Percentiles rank a stretch among this genome's conserved stretches.
These are phyloP conservation scores for Lentinula sp. DNA, from an alignment of 768 basidiomycete genomes.

Conservation along the genomic window DNA sequence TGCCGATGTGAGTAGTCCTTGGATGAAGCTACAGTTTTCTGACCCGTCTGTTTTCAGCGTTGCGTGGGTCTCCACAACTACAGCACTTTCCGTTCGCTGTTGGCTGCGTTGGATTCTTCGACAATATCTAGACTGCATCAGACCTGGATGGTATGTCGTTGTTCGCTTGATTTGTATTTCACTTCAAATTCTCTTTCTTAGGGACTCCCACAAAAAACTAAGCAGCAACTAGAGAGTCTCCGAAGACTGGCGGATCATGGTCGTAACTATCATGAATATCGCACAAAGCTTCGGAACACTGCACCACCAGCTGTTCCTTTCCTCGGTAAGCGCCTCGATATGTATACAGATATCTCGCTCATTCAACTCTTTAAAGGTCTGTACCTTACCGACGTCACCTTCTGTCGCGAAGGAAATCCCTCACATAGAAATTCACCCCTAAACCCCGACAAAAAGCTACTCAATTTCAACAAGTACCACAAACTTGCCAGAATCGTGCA, in stretches of 20 bases:
- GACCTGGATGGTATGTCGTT: slow-evolving; percentile 82
- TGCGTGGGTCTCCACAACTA: slow-evolving; percentile 83
- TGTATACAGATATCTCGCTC: not conserved
- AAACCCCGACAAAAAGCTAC: slow-evolving; percentile 67
- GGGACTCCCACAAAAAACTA: slow-evolving; percentile 85
- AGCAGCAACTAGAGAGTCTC: slow-evolving; percentile 67
- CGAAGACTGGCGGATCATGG: slow-evolving; percentile 88
- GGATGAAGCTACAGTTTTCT: not conserved
- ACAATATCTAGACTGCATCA: slow-evolving; percentile 88
- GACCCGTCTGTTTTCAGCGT: slow-evolving; percentile 45
- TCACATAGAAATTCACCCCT: slow-evolving; percentile 75
- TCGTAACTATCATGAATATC: slow-evolving; percentile 88
- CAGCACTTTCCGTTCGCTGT: slow-evolving; percentile 86
- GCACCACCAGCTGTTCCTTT: slow-evolving; percentile 92
- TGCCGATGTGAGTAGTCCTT: slow-evolving; percentile 61
- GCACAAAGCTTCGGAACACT: slow-evolving; percentile 80
- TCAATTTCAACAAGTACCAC: slow-evolving; percentile 97
- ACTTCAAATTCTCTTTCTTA: slow-evolving; percentile 21
- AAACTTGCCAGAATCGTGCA: slow-evolving; percentile 83
- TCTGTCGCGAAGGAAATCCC: slow-evolving; percentile 93
- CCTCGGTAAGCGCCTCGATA: slow-evolving; percentile 53
- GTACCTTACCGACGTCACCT: slow-evolving; percentile 89
- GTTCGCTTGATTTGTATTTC: not conserved
- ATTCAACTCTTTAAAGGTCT: slow-evolving; percentile 43
- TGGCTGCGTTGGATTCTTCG: slow-evolving; percentile 93